Evolutionary conservation across 257 asterid genomes (phyloP).

Genomic region (Jaltomata sinuosa): DNA sequence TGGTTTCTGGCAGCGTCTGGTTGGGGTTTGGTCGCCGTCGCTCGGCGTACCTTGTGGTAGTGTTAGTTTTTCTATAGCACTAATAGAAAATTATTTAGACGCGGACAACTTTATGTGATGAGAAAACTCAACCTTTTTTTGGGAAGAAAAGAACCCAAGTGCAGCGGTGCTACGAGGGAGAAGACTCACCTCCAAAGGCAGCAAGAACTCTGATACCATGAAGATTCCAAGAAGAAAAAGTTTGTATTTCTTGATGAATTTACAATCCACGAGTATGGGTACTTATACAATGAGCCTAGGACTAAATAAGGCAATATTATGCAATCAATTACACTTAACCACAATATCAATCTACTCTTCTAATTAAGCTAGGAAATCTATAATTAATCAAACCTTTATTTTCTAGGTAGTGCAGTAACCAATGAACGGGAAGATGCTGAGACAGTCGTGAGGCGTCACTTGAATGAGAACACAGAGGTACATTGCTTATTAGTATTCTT

Average conservation of each 20-base stretch:
- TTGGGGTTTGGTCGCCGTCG: not conserved
- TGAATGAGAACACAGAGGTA: slow-evolving; percentile 38
- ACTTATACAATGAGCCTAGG: not conserved
- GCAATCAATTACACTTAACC: not conserved
- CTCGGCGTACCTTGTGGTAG: not conserved
- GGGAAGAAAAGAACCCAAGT: not conserved
- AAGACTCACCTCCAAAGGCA: not conserved
- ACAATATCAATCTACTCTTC: not conserved
- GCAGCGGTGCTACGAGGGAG: not conserved
- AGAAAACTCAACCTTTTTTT: not conserved
- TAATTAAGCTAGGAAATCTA: not conserved
- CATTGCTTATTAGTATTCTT: not conserved
- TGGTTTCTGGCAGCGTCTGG: not conserved
- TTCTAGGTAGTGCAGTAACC: slow-evolving; percentile 55
- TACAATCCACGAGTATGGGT: not conserved
- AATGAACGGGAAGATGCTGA: slow-evolving; percentile 25
- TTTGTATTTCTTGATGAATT: not conserved
- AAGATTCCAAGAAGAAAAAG: not conserved
- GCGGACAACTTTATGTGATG: not conserved
- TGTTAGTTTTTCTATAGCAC: not conserved
- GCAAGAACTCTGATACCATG: not conserved
- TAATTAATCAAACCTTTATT: not conserved
- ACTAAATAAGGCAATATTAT: not conserved
- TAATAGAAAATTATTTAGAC: not conserved
- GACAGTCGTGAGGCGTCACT: slow-evolving; percentile 17